These are phyloP conservation scores for Kurtzmaniella natalensis DNA, from an alignment of 1,139 yeast species.

Conservation along the genomic window DNA sequence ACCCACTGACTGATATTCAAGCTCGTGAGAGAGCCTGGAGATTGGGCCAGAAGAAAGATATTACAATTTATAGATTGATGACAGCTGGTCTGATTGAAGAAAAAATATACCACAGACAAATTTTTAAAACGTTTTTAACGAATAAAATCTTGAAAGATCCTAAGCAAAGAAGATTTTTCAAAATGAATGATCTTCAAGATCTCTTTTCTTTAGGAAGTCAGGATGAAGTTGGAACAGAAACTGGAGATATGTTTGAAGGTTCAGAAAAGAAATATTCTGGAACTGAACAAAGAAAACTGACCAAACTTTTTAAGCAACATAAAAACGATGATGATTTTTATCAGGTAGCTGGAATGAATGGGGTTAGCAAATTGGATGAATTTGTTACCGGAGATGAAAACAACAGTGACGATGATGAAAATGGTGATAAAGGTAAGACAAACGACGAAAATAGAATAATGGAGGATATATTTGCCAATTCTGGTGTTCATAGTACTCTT, in stretches of 20 bases:
- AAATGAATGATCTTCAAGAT: slow-evolving; percentile 87
- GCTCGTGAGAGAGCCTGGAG: slow-evolving; percentile 98
- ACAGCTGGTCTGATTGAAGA: slow-evolving; percentile 96
- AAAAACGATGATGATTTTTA: slow-evolving; percentile 52
- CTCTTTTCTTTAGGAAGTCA: slow-evolving; percentile 79
- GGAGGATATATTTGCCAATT: slow-evolving; percentile 66
- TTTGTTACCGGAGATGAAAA: slow-evolving; percentile 42
- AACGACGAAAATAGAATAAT: slow-evolving; percentile 62
- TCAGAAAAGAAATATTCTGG: slow-evolving; percentile 39
- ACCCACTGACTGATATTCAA: slow-evolving; percentile 95
- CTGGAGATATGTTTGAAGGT: slow-evolving; percentile 59
- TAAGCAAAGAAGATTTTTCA: slow-evolving; percentile 87
- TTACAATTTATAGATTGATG: slow-evolving; percentile 87
- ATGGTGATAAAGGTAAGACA: slow-evolving; percentile 11
- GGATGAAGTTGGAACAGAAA: slow-evolving; percentile 62
- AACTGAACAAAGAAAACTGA: slow-evolving; percentile 20
- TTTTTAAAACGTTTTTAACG: slow-evolving; percentile 89
- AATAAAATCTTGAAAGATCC: slow-evolving; percentile 95
- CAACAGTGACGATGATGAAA: slow-evolving; percentile 16
- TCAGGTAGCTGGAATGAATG: slow-evolving; percentile 48
- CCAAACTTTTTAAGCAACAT: slow-evolving; percentile 20
- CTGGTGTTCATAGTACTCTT: slow-evolving; percentile 72
- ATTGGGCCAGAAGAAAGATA: slow-evolving; percentile 89
- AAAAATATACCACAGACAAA: slow-evolving; percentile 93
- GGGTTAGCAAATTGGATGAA: slow-evolving; percentile 51